Evolutionary conservation across 148 eudicot species (phyloP).

Genomic region (Fallopia convolvulus): DNA sequence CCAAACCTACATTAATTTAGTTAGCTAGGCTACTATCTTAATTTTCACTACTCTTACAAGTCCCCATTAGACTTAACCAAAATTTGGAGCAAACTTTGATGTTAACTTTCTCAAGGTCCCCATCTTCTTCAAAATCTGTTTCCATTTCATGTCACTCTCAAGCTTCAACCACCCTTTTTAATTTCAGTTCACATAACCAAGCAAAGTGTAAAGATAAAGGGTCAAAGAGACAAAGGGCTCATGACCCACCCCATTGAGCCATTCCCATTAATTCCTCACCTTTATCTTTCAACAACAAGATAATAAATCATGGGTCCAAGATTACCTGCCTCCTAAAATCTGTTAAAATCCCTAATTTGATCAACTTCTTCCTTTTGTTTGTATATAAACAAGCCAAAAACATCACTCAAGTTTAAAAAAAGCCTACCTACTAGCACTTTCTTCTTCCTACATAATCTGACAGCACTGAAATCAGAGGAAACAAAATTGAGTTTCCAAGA

Average conservation of each 20-base stretch:
- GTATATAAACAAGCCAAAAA: not conserved
- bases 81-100: not conserved
- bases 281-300: not conserved
- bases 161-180: slow-evolving; percentile 11
- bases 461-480: not conserved
- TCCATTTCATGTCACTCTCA: not conserved
- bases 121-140: not conserved
- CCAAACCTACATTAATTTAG: not conserved
- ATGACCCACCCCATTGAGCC: not conserved
- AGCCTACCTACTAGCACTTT: not conserved
- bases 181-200: slow-evolving; percentile 10
- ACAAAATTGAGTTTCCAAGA: slow-evolving; percentile 12
- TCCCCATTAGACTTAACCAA: not conserved
- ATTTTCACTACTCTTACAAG: not conserved
- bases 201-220: not conserved
- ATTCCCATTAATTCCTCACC: not conserved
- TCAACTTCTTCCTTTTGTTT: not conserved
- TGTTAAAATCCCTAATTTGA: not conserved
- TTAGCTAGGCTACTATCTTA: not conserved
- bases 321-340: not conserved
- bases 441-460: not conserved
- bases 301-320: not conserved
- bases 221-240: slow-evolving; percentile 8
- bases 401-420: not conserved
- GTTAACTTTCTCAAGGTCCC: not conserved